Evolutionary conservation across 768 basidiomycete species (phyloP), one percentile per base, ranked within the genome.

Genomic region (Xerocomellus amylosporus): DNA sequence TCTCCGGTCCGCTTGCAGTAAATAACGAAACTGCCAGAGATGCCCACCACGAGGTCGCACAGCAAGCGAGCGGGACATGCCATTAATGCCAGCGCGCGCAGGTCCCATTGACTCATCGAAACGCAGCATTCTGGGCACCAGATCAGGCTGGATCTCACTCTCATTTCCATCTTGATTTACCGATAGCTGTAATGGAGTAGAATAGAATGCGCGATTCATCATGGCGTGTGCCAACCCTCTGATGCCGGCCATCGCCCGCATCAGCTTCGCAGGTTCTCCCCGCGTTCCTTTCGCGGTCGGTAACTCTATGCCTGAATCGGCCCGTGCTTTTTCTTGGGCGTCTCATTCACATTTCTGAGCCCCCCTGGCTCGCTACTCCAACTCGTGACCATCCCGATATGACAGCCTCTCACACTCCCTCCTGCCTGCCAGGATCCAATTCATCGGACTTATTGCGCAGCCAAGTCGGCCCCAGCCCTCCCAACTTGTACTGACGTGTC

Each of bases 131-230:
- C n/a, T 47, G 19, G 24, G 10, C 8, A 14, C 53, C 63, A 61
- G 62, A 63, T 63, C 58, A 55, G 53, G 50, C 28, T 20, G 33
- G 55, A 65, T 56, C 66, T 67, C 51, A 33, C 51, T 43, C 54
- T 64, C 61, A 61, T 64, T 64, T 62, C 55, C 59, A 43, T 58
- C 34, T 62, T 65, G 53, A 67, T 64, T 64, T 65, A 62, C 63
- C 64, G 63, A 58, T 43, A 52, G 56, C 59, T 60, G 55, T 59
- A 65, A 61, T 61, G 56, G 44, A 59, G 59, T 42, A 46, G 58
- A 54, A 58, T 37, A 36, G 36, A 45, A 56, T 19, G 19, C 43
- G 42, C 53, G 40, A 58, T 58, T 47, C 54, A 10, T 47, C 60
- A 51, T 53, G 34, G 53, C 39, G 53, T 34, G 53, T 26, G 2